phyloP scores from a whole-genome alignment of 139 green algal genomes.

The Chlamydomonas sp. region DNA sequence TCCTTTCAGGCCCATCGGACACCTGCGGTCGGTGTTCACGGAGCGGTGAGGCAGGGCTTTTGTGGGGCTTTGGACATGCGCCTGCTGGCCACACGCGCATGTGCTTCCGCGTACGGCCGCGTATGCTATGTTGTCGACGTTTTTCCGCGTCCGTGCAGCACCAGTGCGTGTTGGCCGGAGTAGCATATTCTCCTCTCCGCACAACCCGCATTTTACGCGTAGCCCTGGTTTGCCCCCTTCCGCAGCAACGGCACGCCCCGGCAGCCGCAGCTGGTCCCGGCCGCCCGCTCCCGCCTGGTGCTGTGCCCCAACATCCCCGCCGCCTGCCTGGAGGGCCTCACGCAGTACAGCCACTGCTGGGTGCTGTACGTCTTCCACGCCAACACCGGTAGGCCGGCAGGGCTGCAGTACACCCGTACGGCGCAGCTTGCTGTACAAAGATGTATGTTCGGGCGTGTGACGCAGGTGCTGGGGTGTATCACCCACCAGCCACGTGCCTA shows the following conservation, averaged over 20 bases:
- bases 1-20: conserved; percentile 70
- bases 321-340: conserved; percentile 80
- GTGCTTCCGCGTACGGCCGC: too few relatives aligned
- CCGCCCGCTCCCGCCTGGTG: conserved; percentile 66
- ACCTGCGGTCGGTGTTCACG: conserved; percentile 70
- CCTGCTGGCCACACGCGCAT: too few relatives aligned
- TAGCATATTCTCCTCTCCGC: background rate
- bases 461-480: background rate
- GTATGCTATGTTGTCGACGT: background rate
- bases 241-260: conserved; percentile 86
- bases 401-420: background rate
- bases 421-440: background rate
- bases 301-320: conserved; percentile 67
- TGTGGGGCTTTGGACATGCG: too few relatives aligned
- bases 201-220: background rate
- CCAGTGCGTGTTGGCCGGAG: background rate
- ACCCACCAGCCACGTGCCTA: background rate
- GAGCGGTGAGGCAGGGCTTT: conserved; percentile 34
- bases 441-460: background rate
- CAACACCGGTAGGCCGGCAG: conserved; percentile 82
- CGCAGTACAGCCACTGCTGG: conserved; percentile 92
- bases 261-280: conserved; percentile 85
- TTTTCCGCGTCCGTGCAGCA: background rate
- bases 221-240: background rate
- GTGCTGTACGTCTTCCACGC: conserved; percentile 95